Percentiles rank a stretch among this genome's conserved stretches.
These are phyloP conservation scores for Suillus discolor DNA, from an alignment of 768 basidiomycete genomes.

Conservation along the genomic window DNA sequence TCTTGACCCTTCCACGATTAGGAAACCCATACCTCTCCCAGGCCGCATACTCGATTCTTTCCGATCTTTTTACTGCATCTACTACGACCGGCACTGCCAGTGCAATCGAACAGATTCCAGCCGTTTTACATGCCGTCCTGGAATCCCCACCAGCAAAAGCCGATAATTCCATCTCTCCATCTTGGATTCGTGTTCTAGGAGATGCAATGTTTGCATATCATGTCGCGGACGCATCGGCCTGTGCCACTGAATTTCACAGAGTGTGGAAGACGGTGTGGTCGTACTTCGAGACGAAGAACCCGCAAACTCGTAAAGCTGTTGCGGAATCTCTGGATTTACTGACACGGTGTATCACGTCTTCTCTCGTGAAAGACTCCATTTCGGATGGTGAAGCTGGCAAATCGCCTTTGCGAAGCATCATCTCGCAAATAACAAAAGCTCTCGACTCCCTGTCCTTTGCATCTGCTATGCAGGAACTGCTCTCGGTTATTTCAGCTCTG, in stretches of 20 bases:
- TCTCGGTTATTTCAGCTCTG: slow-evolving; percentile 73
- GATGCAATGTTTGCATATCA: slow-evolving; percentile 70
- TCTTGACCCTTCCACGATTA: slow-evolving; percentile 83
- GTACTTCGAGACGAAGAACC: slow-evolving; percentile 74
- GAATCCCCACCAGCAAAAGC: slow-evolving; percentile 68
- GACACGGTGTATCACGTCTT: slow-evolving; percentile 69
- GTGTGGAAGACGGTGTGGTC: slow-evolving; percentile 79
- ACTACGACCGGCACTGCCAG: slow-evolving; percentile 51
- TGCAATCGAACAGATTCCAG: slow-evolving; percentile 54
- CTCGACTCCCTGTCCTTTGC: slow-evolving; percentile 76
- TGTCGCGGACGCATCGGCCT: slow-evolving; percentile 48
- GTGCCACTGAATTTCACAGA: slow-evolving; percentile 54
- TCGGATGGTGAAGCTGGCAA: slow-evolving; percentile 46
- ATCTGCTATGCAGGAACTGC: slow-evolving; percentile 74
- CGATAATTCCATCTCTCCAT: slow-evolving; percentile 67
- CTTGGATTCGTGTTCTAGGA: slow-evolving; percentile 81
- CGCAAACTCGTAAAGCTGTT: slow-evolving; percentile 60
- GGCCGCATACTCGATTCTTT: slow-evolving; percentile 82
- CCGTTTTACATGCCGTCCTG: slow-evolving; percentile 68
- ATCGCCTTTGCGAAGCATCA: slow-evolving; percentile 62
- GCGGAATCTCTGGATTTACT: slow-evolving; percentile 64
- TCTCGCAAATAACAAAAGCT: slow-evolving; percentile 65
- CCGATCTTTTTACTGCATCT: slow-evolving; percentile 70
- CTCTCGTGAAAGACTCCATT: slow-evolving; percentile 57
- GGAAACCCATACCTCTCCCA: slow-evolving; percentile 90